These are phyloP conservation scores for Trichosporon sp. DNA, from an alignment of 1,284 basidiomycete species.

Conservation along the genomic window DNA sequence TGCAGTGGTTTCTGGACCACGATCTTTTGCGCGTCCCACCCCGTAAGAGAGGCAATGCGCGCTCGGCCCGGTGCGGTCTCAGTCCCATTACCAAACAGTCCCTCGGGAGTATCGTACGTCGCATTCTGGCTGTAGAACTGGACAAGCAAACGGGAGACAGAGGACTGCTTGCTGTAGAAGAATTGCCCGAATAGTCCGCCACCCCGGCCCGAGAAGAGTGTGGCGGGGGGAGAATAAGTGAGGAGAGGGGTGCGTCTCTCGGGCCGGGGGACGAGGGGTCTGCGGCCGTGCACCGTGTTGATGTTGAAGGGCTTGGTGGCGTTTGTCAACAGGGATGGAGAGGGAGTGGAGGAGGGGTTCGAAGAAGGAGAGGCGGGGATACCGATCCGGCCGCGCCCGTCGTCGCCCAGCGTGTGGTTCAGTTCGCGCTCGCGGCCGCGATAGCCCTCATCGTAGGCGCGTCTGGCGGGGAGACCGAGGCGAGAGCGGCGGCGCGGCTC, in stretches of 20 bases:
- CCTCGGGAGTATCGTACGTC: not conserved
- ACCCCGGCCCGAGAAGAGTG: not conserved
- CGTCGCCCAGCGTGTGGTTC: no score
- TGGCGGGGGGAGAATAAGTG: conserved; percentile 10
- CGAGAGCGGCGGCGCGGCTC: no score
- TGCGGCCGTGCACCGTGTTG: no score
- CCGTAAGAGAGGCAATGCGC: not conserved
- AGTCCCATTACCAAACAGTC: not conserved
- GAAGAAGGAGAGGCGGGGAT: no score
- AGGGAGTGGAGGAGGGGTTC: no score
- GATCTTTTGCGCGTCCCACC: conserved; percentile 2
- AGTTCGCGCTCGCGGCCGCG: no score
- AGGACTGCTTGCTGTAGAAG: not conserved
- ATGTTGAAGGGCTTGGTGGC: no score
- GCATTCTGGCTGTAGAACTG: conserved; percentile 18
- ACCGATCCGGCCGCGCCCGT: no score
- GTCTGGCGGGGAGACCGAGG: no score
- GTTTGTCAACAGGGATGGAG: no score
- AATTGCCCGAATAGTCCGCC: not conserved
- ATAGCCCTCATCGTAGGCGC: no score
- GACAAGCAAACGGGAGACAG: not conserved
- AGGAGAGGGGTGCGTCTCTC: not conserved
- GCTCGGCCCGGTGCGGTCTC: not conserved
- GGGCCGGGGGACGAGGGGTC: no score
- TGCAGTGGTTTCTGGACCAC: conserved; percentile 19